Evolutionary conservation across 2,329 filamentous ascomycete genomes (phyloP).

Genomic region (Claviceps spartinae): DNA sequence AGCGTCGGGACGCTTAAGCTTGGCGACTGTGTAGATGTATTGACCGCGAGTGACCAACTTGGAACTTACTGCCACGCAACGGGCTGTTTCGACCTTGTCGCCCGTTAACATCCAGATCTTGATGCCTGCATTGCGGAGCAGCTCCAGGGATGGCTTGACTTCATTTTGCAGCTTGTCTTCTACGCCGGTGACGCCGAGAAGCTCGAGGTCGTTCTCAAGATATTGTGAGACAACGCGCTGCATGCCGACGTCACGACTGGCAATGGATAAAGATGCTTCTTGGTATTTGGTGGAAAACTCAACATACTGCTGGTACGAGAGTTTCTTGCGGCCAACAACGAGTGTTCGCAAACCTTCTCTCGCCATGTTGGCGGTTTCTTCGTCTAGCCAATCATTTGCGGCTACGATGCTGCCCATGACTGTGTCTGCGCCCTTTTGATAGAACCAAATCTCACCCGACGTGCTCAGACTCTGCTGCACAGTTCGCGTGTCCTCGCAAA

Average conservation of each 20-base stretch:
- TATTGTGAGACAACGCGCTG: constrained; percentile 64
- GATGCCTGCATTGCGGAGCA: constrained; percentile 91
- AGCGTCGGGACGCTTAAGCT: constrained; percentile 68
- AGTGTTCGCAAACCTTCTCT: constrained; percentile 87
- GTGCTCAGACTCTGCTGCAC: constrained; percentile 36
- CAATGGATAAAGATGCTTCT: constrained; percentile 68
- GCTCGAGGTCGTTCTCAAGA: constrained; percentile 77
- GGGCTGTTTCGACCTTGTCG: constrained; percentile 94
- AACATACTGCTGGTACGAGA: constrained; percentile 65
- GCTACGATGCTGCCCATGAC: constrained; percentile 96
- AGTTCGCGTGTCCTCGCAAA: constrained; percentile 44
- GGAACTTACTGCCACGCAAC: constrained; percentile 88
- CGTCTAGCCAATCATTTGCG: constrained; percentile 95
- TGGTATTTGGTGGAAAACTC: constrained; percentile 66
- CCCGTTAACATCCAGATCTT: constrained; percentile 99
- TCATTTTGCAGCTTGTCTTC: constrained; percentile 94
- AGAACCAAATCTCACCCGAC: constrained; percentile 84
- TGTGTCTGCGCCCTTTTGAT: constrained; percentile 94
- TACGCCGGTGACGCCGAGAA: constrained; percentile 93
- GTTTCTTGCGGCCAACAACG: constrained; percentile 81
- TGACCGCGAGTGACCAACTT: constrained; percentile 89
- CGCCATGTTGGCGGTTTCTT: constrained; percentile 99
- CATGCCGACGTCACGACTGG: constrained; percentile 70
- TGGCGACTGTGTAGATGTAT: constrained; percentile 86
- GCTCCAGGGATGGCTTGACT: constrained; percentile 87